Base-by-base conservation (phyloP, 1,284 basidiomycete species). In the Moesziomyces sp. region DNA sequence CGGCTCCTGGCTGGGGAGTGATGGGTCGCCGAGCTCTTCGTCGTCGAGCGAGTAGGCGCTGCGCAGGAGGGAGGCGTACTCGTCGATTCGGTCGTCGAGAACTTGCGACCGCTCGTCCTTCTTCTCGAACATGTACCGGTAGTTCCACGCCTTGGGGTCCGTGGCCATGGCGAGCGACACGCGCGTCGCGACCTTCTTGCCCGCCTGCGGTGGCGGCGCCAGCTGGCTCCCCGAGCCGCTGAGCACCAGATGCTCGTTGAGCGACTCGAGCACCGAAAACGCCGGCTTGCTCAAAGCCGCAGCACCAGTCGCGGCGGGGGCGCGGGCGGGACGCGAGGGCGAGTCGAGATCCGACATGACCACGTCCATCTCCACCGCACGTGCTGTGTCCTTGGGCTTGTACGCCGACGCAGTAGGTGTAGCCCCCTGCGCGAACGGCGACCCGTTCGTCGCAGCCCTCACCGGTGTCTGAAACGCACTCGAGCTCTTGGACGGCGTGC, bases 91-190 rank as follows among this genome's bases (percentile, higher is more conserved):
- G 42, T 80, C 76, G 51, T 83, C 81, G 21, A 83, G 66, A 1
- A 71, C 70, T 18, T 74, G 68, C 10, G 70, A 72, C 9, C 79
- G 68, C 48, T 82, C 79, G 24, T 72, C 80, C 43, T 81, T 81
- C 26, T 78, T 78, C 38, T 83, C 80, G 54, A 82, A 83, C 81
- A 82, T 82, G 64, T 83, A 83, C 4, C 82, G 72, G 53, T 82
- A 82, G 40, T 77, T 76, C 80, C 79, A 83, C 18, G 72, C 72
- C 35, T 74, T 78, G 4, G 79, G 70, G 44, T 82, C 74, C 16
- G 74, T 81, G 38, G 78, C 78, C 58, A 79, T 79, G 13, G 79
- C 79, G 38, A 83, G 66, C 28, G 76, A 58, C 24, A 82, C 78
- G 43, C 81, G 76, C 5, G 57, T 47, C 5, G 58, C 21, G 1